Base-by-base conservation (phyloP, 768 basidiomycete species). In the Suillus occidentalis region DNA sequence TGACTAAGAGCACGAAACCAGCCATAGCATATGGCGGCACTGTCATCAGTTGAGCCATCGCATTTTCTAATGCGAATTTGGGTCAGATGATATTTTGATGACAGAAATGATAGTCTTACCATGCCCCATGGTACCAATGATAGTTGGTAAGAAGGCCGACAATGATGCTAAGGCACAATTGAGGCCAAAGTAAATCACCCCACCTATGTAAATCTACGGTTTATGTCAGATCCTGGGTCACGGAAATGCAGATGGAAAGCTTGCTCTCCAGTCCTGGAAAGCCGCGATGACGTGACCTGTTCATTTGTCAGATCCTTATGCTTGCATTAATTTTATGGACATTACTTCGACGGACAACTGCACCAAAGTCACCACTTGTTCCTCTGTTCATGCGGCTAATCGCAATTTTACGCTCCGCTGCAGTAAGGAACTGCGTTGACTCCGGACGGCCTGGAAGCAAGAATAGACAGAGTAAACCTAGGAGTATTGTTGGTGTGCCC, bases 71-170 rank as follows among this genome's bases (percentile, higher is more conserved):
- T 13, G 25, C 68, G 43, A 62, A 43, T 25, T 14, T 6, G 37
- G 28, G 20, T 25, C 4, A 31, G 8, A 49, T 18, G 53, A 25
- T 45, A 14, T n/a, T 13, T 28, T 20, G 10, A 42, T 13, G 10
- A 3, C 0, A 25, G 12, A n/a, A 37, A 2, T 20, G 1, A 25
- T 57, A 47, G 55, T 68, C 80, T 34, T 68, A 84, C 83, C 79
- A 69, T 77, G 77, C 9, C 81, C 83, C 71, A 84, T 82, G 0
- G 82, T 84, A 65, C 75, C 78, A 36, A 87, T 83, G 68, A 87
- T 85, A 0, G 84, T 86, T 2, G 85, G 85, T 25, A 86, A 72
- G 73, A 86, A 86, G 1, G 85, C 83, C 3, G 81, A 80, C 9
- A 82, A 76, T 8, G 85, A 84, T 20, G 83, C 80, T 0, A 84